Evolutionary conservation across 140 eudicot genomes (phyloP).

Genomic region (Erigeron philadelphicus): DNA sequence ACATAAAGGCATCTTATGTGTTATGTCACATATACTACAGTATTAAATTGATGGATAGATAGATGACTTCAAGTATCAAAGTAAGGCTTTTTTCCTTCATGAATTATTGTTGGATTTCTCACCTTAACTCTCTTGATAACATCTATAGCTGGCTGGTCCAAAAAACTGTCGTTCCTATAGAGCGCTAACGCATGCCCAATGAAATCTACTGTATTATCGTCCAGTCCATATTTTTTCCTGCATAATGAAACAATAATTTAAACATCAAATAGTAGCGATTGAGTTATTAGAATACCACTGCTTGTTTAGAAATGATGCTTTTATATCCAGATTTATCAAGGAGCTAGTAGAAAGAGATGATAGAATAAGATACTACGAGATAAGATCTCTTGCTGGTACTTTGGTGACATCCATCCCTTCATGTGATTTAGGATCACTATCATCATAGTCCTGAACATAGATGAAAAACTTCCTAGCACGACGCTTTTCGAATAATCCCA

Average conservation of each 20-base stretch:
- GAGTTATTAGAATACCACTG: not conserved
- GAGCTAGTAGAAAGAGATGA: constrained; percentile 1
- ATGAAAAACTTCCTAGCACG: constrained; percentile 77
- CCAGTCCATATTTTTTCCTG: constrained; percentile 65
- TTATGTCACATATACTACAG: not conserved
- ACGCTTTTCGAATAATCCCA: constrained; percentile 72
- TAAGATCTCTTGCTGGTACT: constrained; percentile 70
- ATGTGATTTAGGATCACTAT: constrained; percentile 60
- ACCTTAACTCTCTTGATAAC: constrained; percentile 69
- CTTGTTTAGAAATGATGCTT: not conserved
- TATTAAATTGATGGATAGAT: not conserved
- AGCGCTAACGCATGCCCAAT: constrained; percentile 81
- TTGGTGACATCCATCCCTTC: constrained; percentile 63
- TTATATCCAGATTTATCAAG: constrained; percentile 7
- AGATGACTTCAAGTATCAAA: no score
- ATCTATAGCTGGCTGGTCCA: constrained; percentile 71
- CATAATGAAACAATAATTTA: constrained; percentile 15
- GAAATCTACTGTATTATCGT: constrained; percentile 66
- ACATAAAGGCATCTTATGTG: not conserved
- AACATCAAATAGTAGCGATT: constrained; percentile 14
- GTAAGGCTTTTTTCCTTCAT: no score
- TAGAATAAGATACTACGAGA: constrained; percentile 46
- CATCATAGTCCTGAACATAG: constrained; percentile 64
- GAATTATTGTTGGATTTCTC: constrained; percentile 14
- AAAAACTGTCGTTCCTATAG: constrained; percentile 49